phyloP scores from a whole-genome alignment of 495 filamentous ascomycete genomes.

The Penicillium egyptiacum region DNA sequence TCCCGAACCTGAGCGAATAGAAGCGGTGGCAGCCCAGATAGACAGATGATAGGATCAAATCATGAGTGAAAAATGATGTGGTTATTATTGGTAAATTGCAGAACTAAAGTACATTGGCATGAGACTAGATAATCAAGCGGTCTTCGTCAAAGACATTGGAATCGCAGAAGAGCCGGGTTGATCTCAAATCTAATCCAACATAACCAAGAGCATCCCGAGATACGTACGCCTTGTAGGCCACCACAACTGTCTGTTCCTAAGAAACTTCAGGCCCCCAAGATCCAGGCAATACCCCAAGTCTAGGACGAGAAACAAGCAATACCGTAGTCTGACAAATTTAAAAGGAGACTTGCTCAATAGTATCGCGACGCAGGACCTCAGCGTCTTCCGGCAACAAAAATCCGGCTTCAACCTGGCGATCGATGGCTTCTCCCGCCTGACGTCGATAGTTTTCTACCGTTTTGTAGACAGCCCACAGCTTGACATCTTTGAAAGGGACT shows the following conservation, averaged over 20 bases:
- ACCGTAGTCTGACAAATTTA: not conserved
- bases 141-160: not conserved
- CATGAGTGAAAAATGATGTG: no score
- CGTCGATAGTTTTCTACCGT: not conserved
- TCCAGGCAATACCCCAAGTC: not conserved
- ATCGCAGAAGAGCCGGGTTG: not conserved
- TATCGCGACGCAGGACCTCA: slow-evolving; percentile 14
- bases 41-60: no score
- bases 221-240: not conserved
- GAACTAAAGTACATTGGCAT: not conserved
- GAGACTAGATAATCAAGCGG: not conserved
- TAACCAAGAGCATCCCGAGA: not conserved
- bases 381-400: slow-evolving; percentile 14
- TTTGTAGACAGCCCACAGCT: slow-evolving; percentile 3
- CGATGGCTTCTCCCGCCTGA: slow-evolving; percentile 5
- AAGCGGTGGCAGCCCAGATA: no score
- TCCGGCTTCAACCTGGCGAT: slow-evolving; percentile 2
- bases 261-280: not conserved
- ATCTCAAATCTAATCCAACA: not conserved
- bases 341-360: slow-evolving; percentile 6
- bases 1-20: not conserved
- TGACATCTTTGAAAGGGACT: not conserved
- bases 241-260: not conserved
- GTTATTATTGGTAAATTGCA: not conserved
- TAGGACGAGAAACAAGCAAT: not conserved